These are phyloP conservation scores for Volvox carteri DNA, from an alignment of 163 green algal genomes.

Conservation along the genomic window DNA sequence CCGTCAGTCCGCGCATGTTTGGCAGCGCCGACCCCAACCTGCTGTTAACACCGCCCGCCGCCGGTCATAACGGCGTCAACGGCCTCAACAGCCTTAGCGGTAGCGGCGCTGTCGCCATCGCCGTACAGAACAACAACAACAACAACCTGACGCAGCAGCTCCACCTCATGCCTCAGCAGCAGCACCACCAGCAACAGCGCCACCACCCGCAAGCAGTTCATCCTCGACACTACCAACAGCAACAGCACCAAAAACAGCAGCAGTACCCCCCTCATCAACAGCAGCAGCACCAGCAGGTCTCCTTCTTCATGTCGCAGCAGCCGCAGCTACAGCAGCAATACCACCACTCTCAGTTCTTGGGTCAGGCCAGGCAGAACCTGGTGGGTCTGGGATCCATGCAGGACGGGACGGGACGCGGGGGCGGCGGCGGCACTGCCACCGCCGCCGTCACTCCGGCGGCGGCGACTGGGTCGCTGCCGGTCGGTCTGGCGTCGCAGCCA, in stretches of 20 bases:
- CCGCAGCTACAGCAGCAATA: neutral
- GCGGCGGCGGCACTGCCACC: neutral
- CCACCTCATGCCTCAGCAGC: conserved; percentile 22
- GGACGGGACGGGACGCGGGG: neutral
- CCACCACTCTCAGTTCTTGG: too few relatives aligned
- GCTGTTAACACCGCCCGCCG: neutral
- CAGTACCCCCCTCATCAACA: neutral
- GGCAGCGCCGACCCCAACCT: too few relatives aligned
- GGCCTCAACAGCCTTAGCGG: too few relatives aligned
- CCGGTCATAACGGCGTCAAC: neutral
- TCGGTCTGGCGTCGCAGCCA: neutral
- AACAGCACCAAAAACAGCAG: neutral
- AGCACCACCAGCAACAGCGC: conserved; percentile 11
- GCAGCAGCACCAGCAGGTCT: conserved; percentile 1
- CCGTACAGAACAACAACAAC: too few relatives aligned
- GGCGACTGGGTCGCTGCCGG: neutral
- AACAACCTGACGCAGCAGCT: conserved; percentile 44
- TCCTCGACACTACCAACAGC: neutral
- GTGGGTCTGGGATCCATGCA: neutral
- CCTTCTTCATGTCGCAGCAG: neutral
- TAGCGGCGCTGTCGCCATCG: too few relatives aligned
- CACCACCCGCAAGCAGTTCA: neutral
- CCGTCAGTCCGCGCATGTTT: too few relatives aligned
- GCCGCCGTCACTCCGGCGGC: too few relatives aligned
- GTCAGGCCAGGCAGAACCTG: neutral